Conservation (phyloP, 495 filamentous ascomycete genomes). For the Aspergillus sparsus region DNA sequence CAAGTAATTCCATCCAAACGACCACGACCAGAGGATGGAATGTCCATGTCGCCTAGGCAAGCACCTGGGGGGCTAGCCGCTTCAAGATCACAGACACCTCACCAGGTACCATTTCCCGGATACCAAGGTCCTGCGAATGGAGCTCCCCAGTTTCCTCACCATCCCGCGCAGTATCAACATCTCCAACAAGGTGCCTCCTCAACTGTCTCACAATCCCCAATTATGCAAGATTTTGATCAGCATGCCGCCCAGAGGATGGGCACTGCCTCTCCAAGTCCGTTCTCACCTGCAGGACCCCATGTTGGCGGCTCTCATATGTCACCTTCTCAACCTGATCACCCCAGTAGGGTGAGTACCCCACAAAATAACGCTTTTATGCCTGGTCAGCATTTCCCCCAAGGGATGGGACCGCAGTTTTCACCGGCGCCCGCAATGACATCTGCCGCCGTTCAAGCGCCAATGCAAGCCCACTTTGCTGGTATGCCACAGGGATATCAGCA, state of each 20-base stretch:
- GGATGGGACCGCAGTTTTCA: slow-evolving; percentile 60
- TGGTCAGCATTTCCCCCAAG: slow-evolving; percentile 56
- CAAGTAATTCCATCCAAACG: slow-evolving; percentile 86
- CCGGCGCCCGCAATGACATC: slow-evolving; percentile 42
- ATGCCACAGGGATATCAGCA: slow-evolving; percentile 55
- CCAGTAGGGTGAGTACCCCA: slow-evolving; percentile 70
- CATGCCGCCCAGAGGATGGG: slow-evolving; percentile 77
- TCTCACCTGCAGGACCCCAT: slow-evolving; percentile 76
- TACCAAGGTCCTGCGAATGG: slow-evolving; percentile 62
- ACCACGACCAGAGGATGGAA: slow-evolving; percentile 80
- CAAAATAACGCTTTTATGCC: slow-evolving; percentile 68
- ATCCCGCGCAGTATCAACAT: slow-evolving; percentile 73
- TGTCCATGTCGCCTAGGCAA: slow-evolving; percentile 79
- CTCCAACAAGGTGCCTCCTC: slow-evolving; percentile 78
- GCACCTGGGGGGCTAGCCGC: slow-evolving; percentile 70
- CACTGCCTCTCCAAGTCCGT: slow-evolving; percentile 88
- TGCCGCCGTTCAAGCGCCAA: slow-evolving; percentile 34
- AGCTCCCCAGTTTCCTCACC: slow-evolving; percentile 50
- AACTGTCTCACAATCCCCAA: slow-evolving; percentile 87
- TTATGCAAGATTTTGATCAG: slow-evolving; percentile 70
- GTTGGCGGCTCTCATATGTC: slow-evolving; percentile 72
- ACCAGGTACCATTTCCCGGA: slow-evolving; percentile 66
- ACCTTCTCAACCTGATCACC: slow-evolving; percentile 74
- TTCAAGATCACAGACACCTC: slow-evolving; percentile 91
- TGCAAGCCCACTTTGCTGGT: slow-evolving; percentile 44